phyloP scores from a whole-genome alignment of 257 asterid species.

The Datura wrightii region DNA sequence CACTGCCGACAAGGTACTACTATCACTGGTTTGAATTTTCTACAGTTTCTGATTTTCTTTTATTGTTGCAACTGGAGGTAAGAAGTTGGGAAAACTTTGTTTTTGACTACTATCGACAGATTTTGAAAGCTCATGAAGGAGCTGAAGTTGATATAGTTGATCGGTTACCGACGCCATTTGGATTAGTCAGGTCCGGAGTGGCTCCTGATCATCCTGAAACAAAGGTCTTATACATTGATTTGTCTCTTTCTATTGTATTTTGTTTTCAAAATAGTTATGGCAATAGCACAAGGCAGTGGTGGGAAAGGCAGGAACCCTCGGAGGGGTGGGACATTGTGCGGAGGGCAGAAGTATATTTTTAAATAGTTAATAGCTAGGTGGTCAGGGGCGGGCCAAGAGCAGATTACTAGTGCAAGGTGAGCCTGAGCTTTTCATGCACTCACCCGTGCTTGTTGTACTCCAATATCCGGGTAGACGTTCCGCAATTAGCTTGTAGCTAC shows the following conservation, averaged over 20 bases:
- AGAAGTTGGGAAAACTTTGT: not conserved
- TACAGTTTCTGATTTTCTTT: not conserved
- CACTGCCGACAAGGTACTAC: constrained; percentile 78
- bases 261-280: not conserved
- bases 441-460: not conserved
- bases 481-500: not conserved
- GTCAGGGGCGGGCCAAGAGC: not conserved
- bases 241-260: not conserved
- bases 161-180: constrained; percentile 92
- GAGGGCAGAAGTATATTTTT: not conserved
- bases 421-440: not conserved
- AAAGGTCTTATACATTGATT: constrained; percentile 51
- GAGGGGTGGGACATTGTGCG: not conserved
- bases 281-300: not conserved
- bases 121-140: constrained; percentile 72
- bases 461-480: not conserved
- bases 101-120: constrained; percentile 40
- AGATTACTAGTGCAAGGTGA: not conserved
- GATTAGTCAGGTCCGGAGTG: constrained; percentile 92
- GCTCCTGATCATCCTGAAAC: constrained; percentile 99
- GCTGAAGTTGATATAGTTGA: constrained; percentile 89
- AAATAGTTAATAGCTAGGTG: not conserved
- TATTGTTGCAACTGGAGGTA: not conserved
- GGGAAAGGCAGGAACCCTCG: not conserved
- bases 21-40: not conserved